Evolutionary conservation across 805 yeast species (phyloP).

Genomic region (Candida stauntonica): DNA sequence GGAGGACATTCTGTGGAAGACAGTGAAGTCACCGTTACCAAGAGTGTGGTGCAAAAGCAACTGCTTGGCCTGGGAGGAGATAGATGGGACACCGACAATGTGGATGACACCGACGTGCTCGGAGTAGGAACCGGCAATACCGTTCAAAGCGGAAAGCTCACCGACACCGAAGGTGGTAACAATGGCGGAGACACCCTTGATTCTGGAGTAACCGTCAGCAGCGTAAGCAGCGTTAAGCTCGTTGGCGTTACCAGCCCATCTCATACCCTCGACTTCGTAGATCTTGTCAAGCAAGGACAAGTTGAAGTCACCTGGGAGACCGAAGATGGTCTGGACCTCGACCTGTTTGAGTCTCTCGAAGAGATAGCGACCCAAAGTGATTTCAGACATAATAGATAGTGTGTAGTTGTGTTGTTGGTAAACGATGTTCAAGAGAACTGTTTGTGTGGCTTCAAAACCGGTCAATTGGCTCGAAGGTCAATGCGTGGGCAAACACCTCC

Average conservation of each 20-base stretch:
- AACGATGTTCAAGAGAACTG: neutral
- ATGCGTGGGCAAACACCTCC: neutral
- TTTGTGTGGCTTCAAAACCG: neutral
- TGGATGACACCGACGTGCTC: conserved; percentile 85
- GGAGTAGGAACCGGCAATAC: conserved; percentile 84
- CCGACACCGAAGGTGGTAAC: conserved; percentile 92
- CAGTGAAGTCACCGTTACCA: conserved; percentile 79
- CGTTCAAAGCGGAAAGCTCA: conserved; percentile 78
- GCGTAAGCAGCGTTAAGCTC: conserved; percentile 87
- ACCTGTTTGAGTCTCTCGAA: conserved; percentile 77
- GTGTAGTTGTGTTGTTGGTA: conserved; percentile 8
- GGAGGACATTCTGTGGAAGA: conserved; percentile 74
- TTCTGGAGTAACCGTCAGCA: conserved; percentile 84
- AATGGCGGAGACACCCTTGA: conserved; percentile 69
- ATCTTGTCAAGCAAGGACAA: conserved; percentile 65
- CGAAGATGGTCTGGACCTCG: conserved; percentile 66
- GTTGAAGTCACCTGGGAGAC: conserved; percentile 83
- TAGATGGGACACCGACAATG: conserved; percentile 83
- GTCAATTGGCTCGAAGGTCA: neutral
- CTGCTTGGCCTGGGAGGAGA: conserved; percentile 66
- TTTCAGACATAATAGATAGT: conserved; percentile 28
- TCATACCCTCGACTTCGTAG: conserved; percentile 67
- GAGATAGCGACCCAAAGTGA: conserved; percentile 70
- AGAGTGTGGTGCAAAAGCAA: conserved; percentile 76
- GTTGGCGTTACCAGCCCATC: conserved; percentile 91